A percentile compares a stretch with the other conserved stretches of the same genome.
phyloP scores from a whole-genome alignment of 345 rosid species.

The Euphorbia tirucalli region DNA sequence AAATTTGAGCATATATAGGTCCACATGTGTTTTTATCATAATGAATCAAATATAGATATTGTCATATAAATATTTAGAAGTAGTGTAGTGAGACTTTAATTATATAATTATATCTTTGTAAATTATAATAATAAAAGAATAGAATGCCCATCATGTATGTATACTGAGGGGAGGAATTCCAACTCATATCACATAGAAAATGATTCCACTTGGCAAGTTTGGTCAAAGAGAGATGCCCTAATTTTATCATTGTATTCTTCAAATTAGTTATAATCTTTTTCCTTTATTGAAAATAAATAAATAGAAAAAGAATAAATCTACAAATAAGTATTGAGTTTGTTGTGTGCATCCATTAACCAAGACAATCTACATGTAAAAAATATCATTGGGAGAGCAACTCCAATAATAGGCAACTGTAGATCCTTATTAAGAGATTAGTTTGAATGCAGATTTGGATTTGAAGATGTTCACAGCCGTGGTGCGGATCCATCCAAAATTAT shows the following conservation, averaged over 20 bases:
- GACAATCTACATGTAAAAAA: neutral
- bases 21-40: neutral
- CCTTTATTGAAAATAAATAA: neutral
- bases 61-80: neutral
- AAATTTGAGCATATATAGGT: neutral
- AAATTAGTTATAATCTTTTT: neutral
- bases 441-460: no score
- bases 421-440: no score
- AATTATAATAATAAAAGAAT: neutral
- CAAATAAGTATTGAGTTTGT: neutral
- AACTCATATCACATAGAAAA: slow-evolving; percentile 1
- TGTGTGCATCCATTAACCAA: slow-evolving; percentile 19
- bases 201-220: neutral
- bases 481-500: no score
- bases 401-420: no score
- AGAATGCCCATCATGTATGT: neutral
- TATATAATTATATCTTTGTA: neutral
- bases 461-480: no score
- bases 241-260: neutral
- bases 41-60: neutral
- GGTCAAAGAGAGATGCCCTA: neutral
- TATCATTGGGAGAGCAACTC: no score
- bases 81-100: neutral
- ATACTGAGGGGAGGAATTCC: slow-evolving; percentile 8
- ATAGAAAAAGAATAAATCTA: neutral